Evolutionary conservation across 192 early-diverging fungal species (phyloP).

Genomic region (Rhizophlyctis rosea): DNA sequence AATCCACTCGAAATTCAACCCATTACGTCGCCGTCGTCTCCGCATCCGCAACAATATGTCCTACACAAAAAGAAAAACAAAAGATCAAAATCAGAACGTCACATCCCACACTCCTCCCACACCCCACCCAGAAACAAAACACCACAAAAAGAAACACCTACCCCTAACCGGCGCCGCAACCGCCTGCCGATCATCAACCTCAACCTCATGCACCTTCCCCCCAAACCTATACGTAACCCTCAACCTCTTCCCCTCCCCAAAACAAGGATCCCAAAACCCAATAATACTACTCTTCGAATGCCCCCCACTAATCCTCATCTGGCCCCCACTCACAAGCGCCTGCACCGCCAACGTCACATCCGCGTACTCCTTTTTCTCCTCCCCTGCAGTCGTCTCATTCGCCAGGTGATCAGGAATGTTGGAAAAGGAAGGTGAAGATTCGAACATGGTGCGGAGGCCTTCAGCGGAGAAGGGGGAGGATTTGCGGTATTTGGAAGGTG

Average conservation of each 20-base stretch:
- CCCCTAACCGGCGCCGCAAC: conserved; percentile 79
- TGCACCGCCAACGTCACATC: conserved; percentile 90
- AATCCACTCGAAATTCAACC: too few relatives aligned
- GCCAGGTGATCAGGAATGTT: too few relatives aligned
- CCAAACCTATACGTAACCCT: conserved; percentile 83
- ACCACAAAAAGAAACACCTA: conserved; percentile 2
- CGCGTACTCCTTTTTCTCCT: conserved; percentile 32
- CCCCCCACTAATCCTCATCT: conserved; percentile 83
- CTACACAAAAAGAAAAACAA: too few relatives aligned
- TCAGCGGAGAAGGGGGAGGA: conserved; percentile 18
- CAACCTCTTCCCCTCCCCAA: conserved; percentile 81
- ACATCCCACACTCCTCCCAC: too few relatives aligned
- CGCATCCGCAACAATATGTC: too few relatives aligned
- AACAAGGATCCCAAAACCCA: conserved; percentile 95
- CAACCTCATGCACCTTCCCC: conserved; percentile 72
- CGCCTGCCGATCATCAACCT: conserved; percentile 73
- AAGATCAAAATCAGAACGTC: too few relatives aligned
- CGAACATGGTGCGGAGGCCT: conserved; percentile 27
- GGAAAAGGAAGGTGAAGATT: conserved; percentile 1
- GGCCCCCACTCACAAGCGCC: conserved; percentile 75
- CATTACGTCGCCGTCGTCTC: too few relatives aligned
- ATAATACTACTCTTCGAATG: conserved; percentile 88
- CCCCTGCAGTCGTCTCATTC: not conserved
- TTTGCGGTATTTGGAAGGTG: conserved; percentile 14
- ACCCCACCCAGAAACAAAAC: not conserved